phyloP scores from a whole-genome alignment of 805 yeast species.

The Diddensiella transvaalensis region DNA sequence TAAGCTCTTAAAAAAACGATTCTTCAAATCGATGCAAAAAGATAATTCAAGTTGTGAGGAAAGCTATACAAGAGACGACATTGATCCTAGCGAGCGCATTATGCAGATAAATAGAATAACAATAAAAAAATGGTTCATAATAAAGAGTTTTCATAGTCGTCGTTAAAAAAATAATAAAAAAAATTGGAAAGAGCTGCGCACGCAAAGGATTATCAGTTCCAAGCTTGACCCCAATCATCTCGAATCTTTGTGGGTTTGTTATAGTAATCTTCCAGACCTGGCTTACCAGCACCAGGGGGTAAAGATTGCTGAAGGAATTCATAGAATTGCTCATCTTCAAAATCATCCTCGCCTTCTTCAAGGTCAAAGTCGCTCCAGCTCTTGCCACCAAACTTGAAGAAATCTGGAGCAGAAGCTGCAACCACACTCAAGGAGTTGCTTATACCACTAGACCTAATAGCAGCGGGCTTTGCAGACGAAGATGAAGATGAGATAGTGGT shows the following conservation, averaged over 20 bases:
- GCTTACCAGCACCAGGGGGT: constrained; percentile 9
- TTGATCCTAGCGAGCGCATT: neutral
- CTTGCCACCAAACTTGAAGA: constrained; percentile 27
- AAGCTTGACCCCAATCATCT: neutral
- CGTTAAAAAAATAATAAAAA: neutral
- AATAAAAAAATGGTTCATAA: constrained; percentile 5
- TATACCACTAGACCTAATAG: constrained; percentile 1
- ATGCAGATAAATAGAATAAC: constrained; percentile 1
- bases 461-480: constrained; percentile 6
- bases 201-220: constrained; percentile 2
- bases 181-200: neutral
- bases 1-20: no score
- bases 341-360: constrained; percentile 28
- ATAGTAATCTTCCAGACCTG: constrained; percentile 3
- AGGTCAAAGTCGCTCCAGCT: constrained; percentile 29
- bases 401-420: constrained; percentile 23
- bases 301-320: constrained; percentile 15
- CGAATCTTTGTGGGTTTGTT: neutral
- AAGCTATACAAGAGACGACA: neutral
- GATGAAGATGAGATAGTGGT: constrained; percentile 10
- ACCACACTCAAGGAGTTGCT: constrained; percentile 2
- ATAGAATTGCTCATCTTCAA: constrained; percentile 16
- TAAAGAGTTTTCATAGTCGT: constrained; percentile 1
- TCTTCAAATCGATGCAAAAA: no score
- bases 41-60: no score